Evolutionary conservation across 2,329 filamentous ascomycete genomes (phyloP), one percentile per base, ranked within the genome.

Genomic region (Fusarium vanettenii): DNA sequence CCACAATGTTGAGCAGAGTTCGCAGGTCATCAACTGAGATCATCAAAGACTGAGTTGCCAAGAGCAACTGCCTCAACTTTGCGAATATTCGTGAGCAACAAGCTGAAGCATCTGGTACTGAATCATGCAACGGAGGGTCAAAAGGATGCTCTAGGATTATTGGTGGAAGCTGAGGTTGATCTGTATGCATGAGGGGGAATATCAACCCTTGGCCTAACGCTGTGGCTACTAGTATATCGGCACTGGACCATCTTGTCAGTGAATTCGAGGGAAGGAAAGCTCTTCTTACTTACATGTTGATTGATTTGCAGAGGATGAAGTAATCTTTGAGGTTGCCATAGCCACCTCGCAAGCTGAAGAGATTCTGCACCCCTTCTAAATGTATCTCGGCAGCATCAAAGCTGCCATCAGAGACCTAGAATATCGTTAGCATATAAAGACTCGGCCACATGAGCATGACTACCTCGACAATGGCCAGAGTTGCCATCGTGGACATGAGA

Each of bases 401-500:
- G 2, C 22, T 7, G 5, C 45, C 45, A 48, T 27, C 45, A 4
- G 13, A 48, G 45, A 48, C 22, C 43, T 48, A 18, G 20, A 48
- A 1, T 10, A 6, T 41, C n/a, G 3, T 48, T 5, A 16, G 22
- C 25, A 2, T 5, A 25, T 48, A 6, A 1, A 27, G 2, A 10
- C 1, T 9, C 5, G 4, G 2, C 6, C 14, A 9, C 3, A 10
- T 1, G 43, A 48, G 2, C 1, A 5, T 16, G 0, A 5, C 0
- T 31, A 52, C 27, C 48, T 52, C 48, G 1, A 31, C 48, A n/a
- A 52, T 6, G 1, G 13, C 48, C 10, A 52, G 16, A 2, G 48
- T 52, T 13, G 48, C 11, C 27, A 52, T 29, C 0, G 48, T 52
- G 1, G 48, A 52, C 10, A 52, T 52, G 11, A 52, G 11, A n/a